phyloP scores from a whole-genome alignment of 352 stramenopile species.

The Globisporangium middletonii region DNA sequence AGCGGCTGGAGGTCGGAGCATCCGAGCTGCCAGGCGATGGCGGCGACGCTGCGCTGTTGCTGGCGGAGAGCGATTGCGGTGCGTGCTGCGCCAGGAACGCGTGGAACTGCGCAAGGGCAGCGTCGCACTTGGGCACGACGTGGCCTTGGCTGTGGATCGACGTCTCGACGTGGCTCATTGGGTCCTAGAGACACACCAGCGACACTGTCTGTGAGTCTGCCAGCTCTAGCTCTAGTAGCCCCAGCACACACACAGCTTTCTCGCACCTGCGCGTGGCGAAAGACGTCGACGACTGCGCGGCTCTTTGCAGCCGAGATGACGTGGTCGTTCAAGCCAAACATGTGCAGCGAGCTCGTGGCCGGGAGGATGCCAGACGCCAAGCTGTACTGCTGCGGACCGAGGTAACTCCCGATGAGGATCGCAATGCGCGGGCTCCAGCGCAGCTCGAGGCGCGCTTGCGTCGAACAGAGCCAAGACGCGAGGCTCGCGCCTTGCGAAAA shows the following conservation, averaged over 20 bases:
- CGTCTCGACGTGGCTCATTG: slow-evolving; percentile 33
- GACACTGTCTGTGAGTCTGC: not conserved
- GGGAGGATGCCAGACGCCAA: slow-evolving; percentile 42
- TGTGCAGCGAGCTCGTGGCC: slow-evolving; percentile 58
- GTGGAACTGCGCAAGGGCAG: slow-evolving; percentile 41
- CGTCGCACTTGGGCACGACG: slow-evolving; percentile 70
- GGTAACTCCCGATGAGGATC: slow-evolving; percentile 72
- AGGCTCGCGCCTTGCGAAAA: slow-evolving; percentile 81
- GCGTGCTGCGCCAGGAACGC: slow-evolving; percentile 40
- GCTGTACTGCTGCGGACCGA: slow-evolving; percentile 49
- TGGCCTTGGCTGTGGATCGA: slow-evolving; percentile 70
- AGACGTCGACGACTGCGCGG: slow-evolving; percentile 59
- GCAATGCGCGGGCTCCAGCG: slow-evolving; percentile 64
- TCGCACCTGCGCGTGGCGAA: slow-evolving; percentile 42
- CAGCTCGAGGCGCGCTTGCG: slow-evolving; percentile 51
- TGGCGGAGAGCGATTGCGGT: slow-evolving; percentile 4
- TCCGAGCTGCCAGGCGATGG: not conserved
- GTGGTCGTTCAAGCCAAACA: slow-evolving; percentile 77
- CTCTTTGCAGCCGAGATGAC: slow-evolving; percentile 72
- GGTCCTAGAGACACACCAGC: not conserved
- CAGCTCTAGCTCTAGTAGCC: not conserved
- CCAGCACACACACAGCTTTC: slow-evolving; percentile 3
- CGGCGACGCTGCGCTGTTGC: not conserved
- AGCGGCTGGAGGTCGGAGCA: not conserved
- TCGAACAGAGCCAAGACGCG: slow-evolving; percentile 74